A percentile compares a stretch with the other conserved stretches of the same genome.
Evolutionary conservation across 2,329 filamentous ascomycete genomes (phyloP).

Genomic region (Exophiala viscosa): DNA sequence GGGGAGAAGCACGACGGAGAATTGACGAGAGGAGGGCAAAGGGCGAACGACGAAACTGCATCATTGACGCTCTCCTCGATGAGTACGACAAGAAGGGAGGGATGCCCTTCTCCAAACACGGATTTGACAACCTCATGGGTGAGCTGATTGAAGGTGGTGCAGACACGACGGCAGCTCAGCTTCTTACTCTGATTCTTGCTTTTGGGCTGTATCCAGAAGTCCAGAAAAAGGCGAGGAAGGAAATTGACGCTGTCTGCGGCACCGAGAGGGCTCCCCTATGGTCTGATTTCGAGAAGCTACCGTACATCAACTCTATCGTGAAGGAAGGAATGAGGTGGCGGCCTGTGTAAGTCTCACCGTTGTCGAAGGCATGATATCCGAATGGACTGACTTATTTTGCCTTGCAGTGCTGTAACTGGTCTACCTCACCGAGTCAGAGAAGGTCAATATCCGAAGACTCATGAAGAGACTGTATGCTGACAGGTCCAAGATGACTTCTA

Average conservation of each 20-base stretch:
- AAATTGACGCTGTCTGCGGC: conserved; percentile 51
- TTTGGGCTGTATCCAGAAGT: conserved; percentile 42
- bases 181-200: not conserved
- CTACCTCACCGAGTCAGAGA: not conserved
- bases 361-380: too few species aligned
- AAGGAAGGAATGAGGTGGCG: conserved; percentile 51
- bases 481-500: conserved; percentile 48
- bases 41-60: conserved; percentile 27
- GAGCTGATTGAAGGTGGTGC: conserved; percentile 15
- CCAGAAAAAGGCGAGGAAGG: conserved; percentile 44
- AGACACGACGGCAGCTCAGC: not conserved
- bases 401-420: not conserved
- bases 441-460: too few species aligned
- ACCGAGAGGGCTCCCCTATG: conserved; percentile 45
- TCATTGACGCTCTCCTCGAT: conserved; percentile 42
- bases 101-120: not conserved
- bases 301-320: conserved; percentile 54
- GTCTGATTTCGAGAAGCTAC: conserved; percentile 47
- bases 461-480: too few species aligned
- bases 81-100: conserved; percentile 18
- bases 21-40: conserved; percentile 34
- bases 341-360: conserved; percentile 32
- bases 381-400: too few species aligned
- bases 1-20: conserved; percentile 34
- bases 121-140: conserved; percentile 9